Evolutionary conservation across 1,284 basidiomycete species (phyloP), one percentile per base, ranked within the genome.

Genomic region (Cystobasidiaceae sp.): DNA sequence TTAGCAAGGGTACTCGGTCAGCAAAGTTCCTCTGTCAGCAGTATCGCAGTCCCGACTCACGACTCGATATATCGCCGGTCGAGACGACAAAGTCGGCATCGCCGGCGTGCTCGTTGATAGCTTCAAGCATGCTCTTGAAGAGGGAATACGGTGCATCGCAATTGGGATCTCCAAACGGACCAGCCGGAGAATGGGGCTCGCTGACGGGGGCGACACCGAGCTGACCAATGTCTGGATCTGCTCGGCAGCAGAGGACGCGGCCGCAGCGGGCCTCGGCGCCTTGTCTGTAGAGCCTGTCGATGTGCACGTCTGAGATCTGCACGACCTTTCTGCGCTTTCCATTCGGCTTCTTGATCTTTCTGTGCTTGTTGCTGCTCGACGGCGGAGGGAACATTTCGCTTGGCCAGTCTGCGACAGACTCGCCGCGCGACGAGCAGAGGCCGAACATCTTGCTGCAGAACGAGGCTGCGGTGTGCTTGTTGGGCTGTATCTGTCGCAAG

Each of bases 31-130:
- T n/a, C n/a, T n/a, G n/a, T n/a, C n/a, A n/a, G n/a, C n/a, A n/a
- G n/a, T n/a, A n/a, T n/a, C n/a, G n/a, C n/a, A n/a, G n/a, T n/a
- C n/a, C n/a, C 28, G 4, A 73, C 75, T 50, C 62, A 82, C 83
- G 82, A 77, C 84, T 83, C 8, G 84, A 79, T 4, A 84, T 81
- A 70, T 85, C 84, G 5, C 84, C 84, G 17, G 83, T 85, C 67
- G 84, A 85, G 45, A 85, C 80, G 3, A 81, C 79, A 70, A 84
- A 84, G 13, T 74, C 73, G 4, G 80, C 79, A 48, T 78, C 75
- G 21, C 78, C 74, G 11, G 73, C 73, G 50, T 78, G 74, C 44
- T 79, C 39, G 32, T 75, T 71, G 13, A 78, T 78, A 17, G 79
- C 80, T 7, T 74, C 74, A 0, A 85, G 73, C 81, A 85, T 81